A percentile compares a stretch with the other conserved stretches of the same genome.
These are phyloP conservation scores for Aspergillus chevalieri DNA, from an alignment of 2,329 filamentous ascomycete species.

Conservation along the genomic window DNA sequence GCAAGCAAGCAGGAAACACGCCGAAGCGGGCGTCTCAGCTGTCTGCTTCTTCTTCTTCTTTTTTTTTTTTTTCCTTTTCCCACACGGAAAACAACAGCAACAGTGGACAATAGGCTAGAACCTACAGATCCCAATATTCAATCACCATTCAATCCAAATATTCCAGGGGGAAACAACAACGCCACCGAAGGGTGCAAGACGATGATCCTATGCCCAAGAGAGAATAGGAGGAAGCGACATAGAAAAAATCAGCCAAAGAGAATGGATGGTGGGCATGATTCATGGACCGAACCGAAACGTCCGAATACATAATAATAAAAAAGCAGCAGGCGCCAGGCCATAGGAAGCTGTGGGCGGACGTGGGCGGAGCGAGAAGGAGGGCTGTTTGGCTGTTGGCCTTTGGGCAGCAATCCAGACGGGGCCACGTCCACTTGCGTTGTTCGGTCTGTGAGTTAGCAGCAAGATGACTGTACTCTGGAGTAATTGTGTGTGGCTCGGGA, in stretches of 20 bases:
- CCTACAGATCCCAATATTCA: no score
- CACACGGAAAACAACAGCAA: background rate
- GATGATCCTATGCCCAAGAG: conserved; percentile 15
- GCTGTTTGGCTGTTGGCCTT: background rate
- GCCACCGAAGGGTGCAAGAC: background rate
- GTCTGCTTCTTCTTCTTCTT: background rate
- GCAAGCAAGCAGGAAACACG: conserved; percentile 6
- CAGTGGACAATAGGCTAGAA: background rate
- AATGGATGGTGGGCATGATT: background rate
- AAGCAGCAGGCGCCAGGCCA: background rate
- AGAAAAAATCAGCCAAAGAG: background rate
- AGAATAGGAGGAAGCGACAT: conserved; percentile 4
- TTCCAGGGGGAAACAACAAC: conserved; percentile 5
- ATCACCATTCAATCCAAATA: no score
- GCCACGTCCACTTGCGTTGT: background rate
- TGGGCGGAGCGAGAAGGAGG: background rate
- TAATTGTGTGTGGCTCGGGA: background rate
- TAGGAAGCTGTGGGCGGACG: background rate
- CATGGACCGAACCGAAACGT: background rate
- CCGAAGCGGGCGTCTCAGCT: conserved; percentile 2
- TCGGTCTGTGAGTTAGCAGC: background rate
- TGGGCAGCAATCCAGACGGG: background rate
- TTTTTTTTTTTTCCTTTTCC: background rate
- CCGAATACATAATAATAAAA: background rate
- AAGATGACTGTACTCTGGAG: background rate